These are phyloP conservation scores for Tolypocladium sp. DNA, from an alignment of 2,329 filamentous ascomycete genomes.

Conservation along the genomic window DNA sequence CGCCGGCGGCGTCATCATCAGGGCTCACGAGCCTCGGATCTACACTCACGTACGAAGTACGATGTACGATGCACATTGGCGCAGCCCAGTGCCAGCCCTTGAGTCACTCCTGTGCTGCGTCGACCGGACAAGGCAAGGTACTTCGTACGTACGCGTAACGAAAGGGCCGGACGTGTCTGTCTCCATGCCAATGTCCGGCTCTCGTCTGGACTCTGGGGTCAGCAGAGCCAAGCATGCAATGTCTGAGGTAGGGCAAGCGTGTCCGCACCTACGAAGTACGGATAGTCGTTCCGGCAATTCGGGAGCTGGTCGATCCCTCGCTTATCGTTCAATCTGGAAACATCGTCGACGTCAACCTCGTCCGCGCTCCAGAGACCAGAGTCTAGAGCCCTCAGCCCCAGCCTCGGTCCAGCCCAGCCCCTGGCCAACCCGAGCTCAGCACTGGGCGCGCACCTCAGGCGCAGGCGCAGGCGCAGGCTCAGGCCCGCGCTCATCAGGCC, in stretches of 20 bases:
- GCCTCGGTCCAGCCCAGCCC: too few species aligned
- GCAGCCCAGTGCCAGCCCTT: neutral
- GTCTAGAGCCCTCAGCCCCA: too few species aligned
- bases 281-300: too few species aligned
- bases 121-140: neutral
- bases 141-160: neutral
- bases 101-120: neutral
- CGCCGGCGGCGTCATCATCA: neutral
- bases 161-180: neutral
- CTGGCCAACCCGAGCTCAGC: too few species aligned
- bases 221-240: neutral
- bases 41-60: neutral
- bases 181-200: neutral
- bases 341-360: neutral
- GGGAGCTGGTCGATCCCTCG: neutral
- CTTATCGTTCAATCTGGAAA: neutral
- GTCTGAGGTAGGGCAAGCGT: neutral
- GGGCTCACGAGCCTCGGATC: neutral
- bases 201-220: neutral
- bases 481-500: too few species aligned
- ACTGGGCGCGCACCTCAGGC: too few species aligned
- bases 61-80: neutral
- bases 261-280: too few species aligned
- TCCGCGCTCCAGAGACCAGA: neutral
- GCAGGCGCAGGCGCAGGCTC: too few species aligned